These are phyloP conservation scores for Skeletonema tropicum DNA, from an alignment of 108 stramenopile species.

Conservation along the genomic window DNA sequence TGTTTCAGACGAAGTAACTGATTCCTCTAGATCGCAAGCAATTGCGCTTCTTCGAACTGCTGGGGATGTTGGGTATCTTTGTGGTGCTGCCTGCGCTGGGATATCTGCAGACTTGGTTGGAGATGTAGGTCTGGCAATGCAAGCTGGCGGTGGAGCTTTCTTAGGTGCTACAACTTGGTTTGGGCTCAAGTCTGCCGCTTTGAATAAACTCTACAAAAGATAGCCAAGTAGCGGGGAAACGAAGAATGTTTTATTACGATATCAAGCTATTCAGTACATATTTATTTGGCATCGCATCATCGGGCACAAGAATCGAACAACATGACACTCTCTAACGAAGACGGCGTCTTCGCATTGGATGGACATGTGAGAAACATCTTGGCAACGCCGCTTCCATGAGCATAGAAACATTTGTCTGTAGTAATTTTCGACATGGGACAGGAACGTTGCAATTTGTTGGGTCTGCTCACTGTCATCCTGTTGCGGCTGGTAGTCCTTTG, in stretches of 20 bases:
- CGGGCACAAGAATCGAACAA: too few species aligned
- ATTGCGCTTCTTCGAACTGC: slow-evolving; percentile 81
- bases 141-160: slow-evolving; percentile 66
- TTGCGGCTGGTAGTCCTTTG: too few species aligned
- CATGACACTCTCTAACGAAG: neutral
- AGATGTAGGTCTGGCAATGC: slow-evolving; percentile 73
- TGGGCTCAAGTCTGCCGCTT: slow-evolving; percentile 34
- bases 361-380: neutral
- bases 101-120: slow-evolving; percentile 71
- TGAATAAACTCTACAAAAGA: slow-evolving; percentile 4
- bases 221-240: neutral
- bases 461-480: too few species aligned
- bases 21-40: slow-evolving; percentile 75
- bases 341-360: neutral
- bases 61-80: slow-evolving; percentile 84
- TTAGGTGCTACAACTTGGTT: slow-evolving; percentile 78
- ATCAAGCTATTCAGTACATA: too few species aligned
- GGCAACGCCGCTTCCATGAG: too few species aligned
- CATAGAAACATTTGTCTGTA: too few species aligned
- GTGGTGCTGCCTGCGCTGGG: slow-evolving; percentile 79
- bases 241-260: neutral
- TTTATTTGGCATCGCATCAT: too few species aligned
- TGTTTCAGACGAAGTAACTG: slow-evolving; percentile 68
- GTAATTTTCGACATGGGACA: too few species aligned
- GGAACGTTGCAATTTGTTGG: too few species aligned